Percentiles rank a stretch among this genome's conserved stretches.
Evolutionary conservation across 1,284 basidiomycete species (phyloP).

Genomic region (Tausonia pullulans): DNA sequence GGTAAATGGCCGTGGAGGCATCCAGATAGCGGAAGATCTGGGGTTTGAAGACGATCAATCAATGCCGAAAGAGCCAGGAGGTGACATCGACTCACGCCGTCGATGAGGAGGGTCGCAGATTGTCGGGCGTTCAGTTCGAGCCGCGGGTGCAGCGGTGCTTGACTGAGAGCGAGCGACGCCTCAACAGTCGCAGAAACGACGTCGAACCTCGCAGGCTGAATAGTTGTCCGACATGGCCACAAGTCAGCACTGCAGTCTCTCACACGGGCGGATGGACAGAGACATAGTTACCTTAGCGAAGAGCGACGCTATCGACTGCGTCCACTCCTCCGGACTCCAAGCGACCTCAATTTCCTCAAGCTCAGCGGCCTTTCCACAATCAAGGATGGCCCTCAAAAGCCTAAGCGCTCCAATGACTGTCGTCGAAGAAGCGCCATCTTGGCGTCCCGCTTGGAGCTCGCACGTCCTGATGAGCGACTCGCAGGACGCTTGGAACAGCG

Average conservation of each 20-base stretch:
- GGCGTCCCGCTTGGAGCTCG: not conserved
- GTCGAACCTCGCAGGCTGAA: too few relatives aligned
- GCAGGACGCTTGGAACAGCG: constrained; percentile 2
- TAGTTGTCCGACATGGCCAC: too few relatives aligned
- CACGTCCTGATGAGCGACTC: not conserved
- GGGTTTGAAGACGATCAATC: not conserved
- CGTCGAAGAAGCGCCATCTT: not conserved
- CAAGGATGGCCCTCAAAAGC: not conserved
- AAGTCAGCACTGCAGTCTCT: too few relatives aligned
- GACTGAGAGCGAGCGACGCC: too few relatives aligned
- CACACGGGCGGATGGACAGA: not conserved
- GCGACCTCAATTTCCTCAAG: constrained; percentile 25
- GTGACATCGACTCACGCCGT: constrained; percentile 32
- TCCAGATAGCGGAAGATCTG: constrained; percentile 62
- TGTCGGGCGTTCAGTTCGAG: constrained; percentile 46
- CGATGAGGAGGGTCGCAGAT: constrained; percentile 48
- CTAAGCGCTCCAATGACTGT: not conserved
- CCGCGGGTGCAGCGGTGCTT: constrained; percentile 34
- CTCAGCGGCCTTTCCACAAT: not conserved
- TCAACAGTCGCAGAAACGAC: too few relatives aligned
- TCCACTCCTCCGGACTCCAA: constrained; percentile 32
- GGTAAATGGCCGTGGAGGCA: constrained; percentile 56
- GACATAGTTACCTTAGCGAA: constrained; percentile 25
- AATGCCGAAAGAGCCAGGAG: not conserved
- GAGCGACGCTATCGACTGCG: constrained; percentile 22